Base-by-base conservation (phyloP, 2,329 filamentous ascomycete genomes). In the Madurella fahalii region DNA sequence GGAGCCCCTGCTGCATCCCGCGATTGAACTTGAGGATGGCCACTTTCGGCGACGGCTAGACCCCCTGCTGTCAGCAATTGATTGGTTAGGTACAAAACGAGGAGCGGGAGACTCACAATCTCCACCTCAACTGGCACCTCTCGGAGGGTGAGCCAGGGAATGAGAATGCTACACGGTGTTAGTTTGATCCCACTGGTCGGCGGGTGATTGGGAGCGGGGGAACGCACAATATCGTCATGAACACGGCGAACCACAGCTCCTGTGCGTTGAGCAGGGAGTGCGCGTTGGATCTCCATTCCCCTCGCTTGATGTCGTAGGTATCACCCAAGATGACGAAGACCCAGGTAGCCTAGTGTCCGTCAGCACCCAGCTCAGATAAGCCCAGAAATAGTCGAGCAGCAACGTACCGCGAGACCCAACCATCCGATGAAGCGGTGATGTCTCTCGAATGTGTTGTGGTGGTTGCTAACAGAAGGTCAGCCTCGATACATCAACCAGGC, bases 401-500 rank as follows among this genome's bases (percentile, higher is more conserved):
- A 7, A 25, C 25, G 25, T 67, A 69, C 69, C 11, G 68, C 70
- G 32, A 74, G 59, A 34, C 71, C 71, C 4, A 73, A 53, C 72
- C 72, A 74, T 18, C 72, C 72, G 20, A 73, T 69, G 53, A 74
- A 74, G 17, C 72, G 71, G 56, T 74, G 72, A 50, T 73, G 70
- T 12, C 64, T 65, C 58, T 74, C 72, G 50, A 74, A 74, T 5
- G 69, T 62, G 56, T 74, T 73, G 58, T 74, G 72, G 58, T 73
- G 68, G 53, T 69, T 64, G 58, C 70, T 73, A 40, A 1, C 12
- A 37, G 15, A 43, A 0, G 5, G 48, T 57, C 40, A 58, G 45
- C 18, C 39, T 37, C n/a, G 40, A 2, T 47, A 30, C 42, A 40
- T n/a, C 11, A 34, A 51, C 11, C 52, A 42, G 31, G 30, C n/a